These are phyloP conservation scores for Penicillium antarcticum DNA, from an alignment of 495 filamentous ascomycete genomes.

Conservation along the genomic window DNA sequence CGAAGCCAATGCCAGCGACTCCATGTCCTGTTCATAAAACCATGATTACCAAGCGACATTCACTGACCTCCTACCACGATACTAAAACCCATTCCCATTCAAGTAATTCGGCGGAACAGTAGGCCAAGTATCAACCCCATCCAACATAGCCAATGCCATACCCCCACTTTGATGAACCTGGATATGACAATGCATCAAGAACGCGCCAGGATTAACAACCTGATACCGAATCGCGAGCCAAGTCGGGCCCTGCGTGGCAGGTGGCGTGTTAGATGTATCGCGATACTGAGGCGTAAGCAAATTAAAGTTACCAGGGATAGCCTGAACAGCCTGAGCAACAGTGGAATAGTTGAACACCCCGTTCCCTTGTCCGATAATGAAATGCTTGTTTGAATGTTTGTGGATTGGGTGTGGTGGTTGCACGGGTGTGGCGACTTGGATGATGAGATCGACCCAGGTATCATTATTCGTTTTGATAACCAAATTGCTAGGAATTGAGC, in stretches of 20 bases:
- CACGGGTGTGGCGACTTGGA: conserved; percentile 31
- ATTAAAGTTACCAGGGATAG: conserved; percentile 50
- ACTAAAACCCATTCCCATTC: conserved; percentile 18
- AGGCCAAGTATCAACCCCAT: conserved; percentile 58
- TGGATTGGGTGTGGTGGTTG: conserved; percentile 55
- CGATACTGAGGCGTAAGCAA: conserved; percentile 48
- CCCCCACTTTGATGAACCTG: conserved; percentile 55
- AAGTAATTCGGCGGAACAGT: conserved; percentile 27
- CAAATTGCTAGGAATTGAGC: conserved; percentile 31
- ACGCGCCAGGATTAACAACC: conserved; percentile 56
- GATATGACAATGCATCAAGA: conserved; percentile 60
- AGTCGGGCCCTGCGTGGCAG: conserved; percentile 22
- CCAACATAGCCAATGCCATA: conserved; percentile 53
- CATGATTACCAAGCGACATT: too few species aligned
- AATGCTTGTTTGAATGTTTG: conserved; percentile 61
- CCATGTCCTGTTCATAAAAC: too few species aligned
- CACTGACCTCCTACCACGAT: too few species aligned
- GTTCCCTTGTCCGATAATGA: conserved; percentile 48
- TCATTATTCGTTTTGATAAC: conserved; percentile 50
- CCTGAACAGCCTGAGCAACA: conserved; percentile 49
- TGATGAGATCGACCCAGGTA: conserved; percentile 58
- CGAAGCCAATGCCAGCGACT: too few species aligned
- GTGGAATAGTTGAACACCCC: conserved; percentile 48
- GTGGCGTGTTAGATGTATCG: conserved; percentile 47
- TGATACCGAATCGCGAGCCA: conserved; percentile 58